Percentiles rank a stretch among this genome's conserved stretches.
These are phyloP conservation scores for Serpula lacrymans DNA, from an alignment of 768 basidiomycete species.

Conservation along the genomic window DNA sequence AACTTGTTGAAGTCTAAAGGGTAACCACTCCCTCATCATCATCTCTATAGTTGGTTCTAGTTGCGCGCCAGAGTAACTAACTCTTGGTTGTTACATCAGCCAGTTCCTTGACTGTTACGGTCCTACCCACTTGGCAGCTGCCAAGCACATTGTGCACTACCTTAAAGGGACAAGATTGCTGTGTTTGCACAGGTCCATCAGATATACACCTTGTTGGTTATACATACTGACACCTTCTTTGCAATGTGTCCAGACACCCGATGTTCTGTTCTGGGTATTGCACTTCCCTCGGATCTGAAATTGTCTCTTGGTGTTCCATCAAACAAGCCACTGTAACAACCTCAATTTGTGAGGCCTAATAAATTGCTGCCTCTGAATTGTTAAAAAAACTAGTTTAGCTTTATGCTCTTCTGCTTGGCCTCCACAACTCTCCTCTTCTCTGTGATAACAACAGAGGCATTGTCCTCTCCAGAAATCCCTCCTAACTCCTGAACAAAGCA, in stretches of 20 bases:
- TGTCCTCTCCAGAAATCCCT: conserved; percentile 29
- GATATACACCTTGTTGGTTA: conserved; percentile 9
- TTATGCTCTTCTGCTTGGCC: conserved; percentile 13
- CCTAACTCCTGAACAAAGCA: conserved; percentile 39
- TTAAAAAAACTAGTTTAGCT: conserved; percentile 36
- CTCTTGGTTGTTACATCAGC: too few relatives aligned
- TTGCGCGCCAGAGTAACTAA: too few relatives aligned
- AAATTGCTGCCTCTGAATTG: conserved; percentile 33
- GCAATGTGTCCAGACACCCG: conserved; percentile 23
- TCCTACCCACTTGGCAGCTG: conserved; percentile 23
- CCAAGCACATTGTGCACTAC: conserved; percentile 15
- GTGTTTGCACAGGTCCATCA: neutral
- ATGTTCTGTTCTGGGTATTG: conserved; percentile 18
- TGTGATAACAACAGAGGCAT: conserved; percentile 38
- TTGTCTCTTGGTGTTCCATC: conserved; percentile 29
- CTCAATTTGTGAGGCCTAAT: conserved; percentile 44
- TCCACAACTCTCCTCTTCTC: conserved; percentile 13
- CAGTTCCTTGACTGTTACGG: conserved; percentile 27
- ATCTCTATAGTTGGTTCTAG: too few relatives aligned
- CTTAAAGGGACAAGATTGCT: conserved; percentile 2
- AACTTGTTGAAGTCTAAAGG: too few relatives aligned
- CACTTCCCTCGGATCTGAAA: conserved; percentile 20
- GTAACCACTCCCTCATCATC: too few relatives aligned
- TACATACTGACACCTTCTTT: conserved; percentile 24
- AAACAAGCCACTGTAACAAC: conserved; percentile 36